A percentile compares a stretch with the other conserved stretches of the same genome.
Evolutionary conservation across 106 monocot species (phyloP).

Genomic region (Triglochin maritima): DNA sequence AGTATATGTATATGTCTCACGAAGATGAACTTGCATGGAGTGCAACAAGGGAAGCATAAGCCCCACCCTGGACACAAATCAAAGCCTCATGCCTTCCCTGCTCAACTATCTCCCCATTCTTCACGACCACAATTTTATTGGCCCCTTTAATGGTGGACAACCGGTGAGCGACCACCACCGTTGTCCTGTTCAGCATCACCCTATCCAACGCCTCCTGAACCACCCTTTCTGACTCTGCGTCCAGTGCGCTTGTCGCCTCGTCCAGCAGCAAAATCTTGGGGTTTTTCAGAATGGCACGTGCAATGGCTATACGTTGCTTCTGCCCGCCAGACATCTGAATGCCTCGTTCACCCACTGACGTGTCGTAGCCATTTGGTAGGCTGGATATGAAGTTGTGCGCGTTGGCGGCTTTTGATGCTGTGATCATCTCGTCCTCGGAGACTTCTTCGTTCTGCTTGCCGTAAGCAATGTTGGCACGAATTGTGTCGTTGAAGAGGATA

Average conservation of each 20-base stretch:
- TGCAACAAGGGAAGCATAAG: slow-evolving; percentile 56
- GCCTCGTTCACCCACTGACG: slow-evolving; percentile 56
- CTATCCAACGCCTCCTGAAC: slow-evolving; percentile 69
- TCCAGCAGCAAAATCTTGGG: slow-evolving; percentile 61
- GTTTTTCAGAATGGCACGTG: slow-evolving; percentile 54
- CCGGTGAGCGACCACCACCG: slow-evolving; percentile 51
- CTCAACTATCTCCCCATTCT: slow-evolving; percentile 53
- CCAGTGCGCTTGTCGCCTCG: slow-evolving; percentile 72
- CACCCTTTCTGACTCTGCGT: slow-evolving; percentile 58
- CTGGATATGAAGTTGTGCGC: slow-evolving; percentile 55
- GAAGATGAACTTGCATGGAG: slow-evolving; percentile 20
- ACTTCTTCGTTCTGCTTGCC: slow-evolving; percentile 38
- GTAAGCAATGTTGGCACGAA: slow-evolving; percentile 68
- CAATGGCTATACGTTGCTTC: slow-evolving; percentile 76
- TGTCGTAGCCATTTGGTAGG: slow-evolving; percentile 53
- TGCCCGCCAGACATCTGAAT: slow-evolving; percentile 74
- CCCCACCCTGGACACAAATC: slow-evolving; percentile 22
- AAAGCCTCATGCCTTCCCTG: slow-evolving; percentile 52
- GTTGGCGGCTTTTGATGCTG: slow-evolving; percentile 48
- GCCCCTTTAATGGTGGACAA: slow-evolving; percentile 51
- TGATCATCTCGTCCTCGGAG: slow-evolving; percentile 49
- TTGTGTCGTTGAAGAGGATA: slow-evolving; percentile 57
- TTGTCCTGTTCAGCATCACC: slow-evolving; percentile 44
- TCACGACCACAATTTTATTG: slow-evolving; percentile 49
- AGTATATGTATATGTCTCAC: too few relatives aligned